Evolutionary conservation across 371 early-diverging fungal genomes (phyloP).

Genomic region (Phascolomyces articulosus): DNA sequence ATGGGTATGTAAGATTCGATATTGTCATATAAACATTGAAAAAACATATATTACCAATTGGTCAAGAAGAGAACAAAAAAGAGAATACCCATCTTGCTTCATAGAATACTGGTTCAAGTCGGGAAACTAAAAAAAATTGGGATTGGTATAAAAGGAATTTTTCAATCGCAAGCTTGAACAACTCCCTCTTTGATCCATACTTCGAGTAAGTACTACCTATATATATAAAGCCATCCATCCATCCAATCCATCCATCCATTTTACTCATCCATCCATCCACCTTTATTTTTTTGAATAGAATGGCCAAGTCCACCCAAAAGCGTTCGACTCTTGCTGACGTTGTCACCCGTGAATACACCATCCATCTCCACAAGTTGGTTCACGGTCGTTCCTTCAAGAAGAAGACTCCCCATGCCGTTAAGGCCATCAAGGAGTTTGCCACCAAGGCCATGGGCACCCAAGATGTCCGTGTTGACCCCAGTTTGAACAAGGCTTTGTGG

Average conservation of each 20-base stretch:
- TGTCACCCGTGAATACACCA: slow-evolving; percentile 94
- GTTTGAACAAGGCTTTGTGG: slow-evolving; percentile 89
- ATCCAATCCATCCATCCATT: slow-evolving; percentile 13
- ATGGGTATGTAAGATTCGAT: too few species aligned
- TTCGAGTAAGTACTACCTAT: not conserved
- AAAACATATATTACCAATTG: too few species aligned
- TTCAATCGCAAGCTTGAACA: not conserved
- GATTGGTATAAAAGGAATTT: not conserved
- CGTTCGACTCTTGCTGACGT: slow-evolving; percentile 71
- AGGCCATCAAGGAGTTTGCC: slow-evolving; percentile 90
- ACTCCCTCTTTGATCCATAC: slow-evolving; percentile 5
- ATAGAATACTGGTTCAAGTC: too few species aligned
- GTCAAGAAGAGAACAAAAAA: too few species aligned
- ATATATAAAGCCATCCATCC: slow-evolving; percentile 6
- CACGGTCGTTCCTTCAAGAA: slow-evolving; percentile 84
- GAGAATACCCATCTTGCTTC: too few species aligned
- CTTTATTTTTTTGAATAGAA: slow-evolving; percentile 36
- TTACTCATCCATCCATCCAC: slow-evolving; percentile 10
- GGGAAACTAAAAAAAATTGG: too few species aligned
- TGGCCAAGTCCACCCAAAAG: slow-evolving; percentile 58
- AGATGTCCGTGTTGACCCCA: slow-evolving; percentile 83
- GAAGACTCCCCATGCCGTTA: slow-evolving; percentile 94
- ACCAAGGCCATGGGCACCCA: slow-evolving; percentile 88
- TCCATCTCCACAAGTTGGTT: slow-evolving; percentile 93
- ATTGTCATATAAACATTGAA: too few species aligned